These are phyloP conservation scores for Simplicillium sp. DNA, from an alignment of 2,329 filamentous ascomycete genomes.

Conservation along the genomic window DNA sequence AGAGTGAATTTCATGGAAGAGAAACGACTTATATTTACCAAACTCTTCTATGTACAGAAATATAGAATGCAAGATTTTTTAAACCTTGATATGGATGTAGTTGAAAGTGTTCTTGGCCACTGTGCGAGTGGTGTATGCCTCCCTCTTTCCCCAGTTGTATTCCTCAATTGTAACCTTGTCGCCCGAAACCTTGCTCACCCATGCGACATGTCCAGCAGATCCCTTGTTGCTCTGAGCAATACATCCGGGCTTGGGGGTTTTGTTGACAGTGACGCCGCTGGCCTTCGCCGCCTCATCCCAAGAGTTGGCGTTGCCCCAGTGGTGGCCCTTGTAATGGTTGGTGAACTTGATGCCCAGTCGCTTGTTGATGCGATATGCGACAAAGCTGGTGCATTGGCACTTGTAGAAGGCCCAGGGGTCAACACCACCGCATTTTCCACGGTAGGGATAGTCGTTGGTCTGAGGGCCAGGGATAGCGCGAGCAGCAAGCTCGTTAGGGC, in stretches of 20 bases:
- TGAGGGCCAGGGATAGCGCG: slow-evolving; percentile 6
- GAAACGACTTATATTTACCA: neutral
- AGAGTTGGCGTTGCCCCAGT: slow-evolving; percentile 12
- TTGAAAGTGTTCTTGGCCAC: slow-evolving; percentile 10
- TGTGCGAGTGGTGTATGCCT: slow-evolving; percentile 9
- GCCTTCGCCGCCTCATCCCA: slow-evolving; percentile 11
- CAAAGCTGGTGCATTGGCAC: slow-evolving; percentile 13
- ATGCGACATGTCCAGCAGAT: slow-evolving; percentile 9
- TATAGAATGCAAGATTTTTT: neutral
- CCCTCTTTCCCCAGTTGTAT: slow-evolving; percentile 8
- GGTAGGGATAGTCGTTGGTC: slow-evolving; percentile 12
- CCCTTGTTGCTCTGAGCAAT: slow-evolving; percentile 10
- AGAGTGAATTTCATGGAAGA: too few relatives aligned
- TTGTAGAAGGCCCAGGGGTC: slow-evolving; percentile 11
- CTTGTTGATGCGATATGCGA: slow-evolving; percentile 12
- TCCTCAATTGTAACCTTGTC: slow-evolving; percentile 11
- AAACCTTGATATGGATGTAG: slow-evolving; percentile 11
- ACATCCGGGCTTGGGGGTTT: slow-evolving; percentile 7
- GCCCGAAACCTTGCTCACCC: slow-evolving; percentile 9
- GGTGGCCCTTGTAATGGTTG: slow-evolving; percentile 11
- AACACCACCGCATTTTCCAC: slow-evolving; percentile 8
- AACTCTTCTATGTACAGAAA: neutral
- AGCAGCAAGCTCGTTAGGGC: too few relatives aligned
- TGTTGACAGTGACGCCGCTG: slow-evolving; percentile 7
- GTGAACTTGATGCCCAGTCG: slow-evolving; percentile 11